Percentiles rank a stretch among this genome's conserved stretches.
Evolutionary conservation across 495 filamentous ascomycete genomes (phyloP).

Genomic region (Penicillium argentinense): DNA sequence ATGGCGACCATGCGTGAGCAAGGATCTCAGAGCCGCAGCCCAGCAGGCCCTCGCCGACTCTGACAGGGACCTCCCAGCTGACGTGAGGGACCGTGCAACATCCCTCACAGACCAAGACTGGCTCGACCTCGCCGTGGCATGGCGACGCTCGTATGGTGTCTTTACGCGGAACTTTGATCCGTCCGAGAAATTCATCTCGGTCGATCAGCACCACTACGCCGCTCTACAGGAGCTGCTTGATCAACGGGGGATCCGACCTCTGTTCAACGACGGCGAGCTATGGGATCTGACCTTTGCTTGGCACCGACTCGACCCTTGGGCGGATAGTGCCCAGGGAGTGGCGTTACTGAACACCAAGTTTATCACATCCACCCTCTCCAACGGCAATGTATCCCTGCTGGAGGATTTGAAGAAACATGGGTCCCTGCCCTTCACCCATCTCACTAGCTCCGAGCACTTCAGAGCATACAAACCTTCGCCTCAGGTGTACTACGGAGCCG

Average conservation of each 20-base stretch:
- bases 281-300: slow-evolving; percentile 59
- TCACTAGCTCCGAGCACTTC: slow-evolving; percentile 69
- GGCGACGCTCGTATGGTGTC: slow-evolving; percentile 60
- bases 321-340: slow-evolving; percentile 60
- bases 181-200: slow-evolving; percentile 48
- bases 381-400: slow-evolving; percentile 68
- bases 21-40: slow-evolving; percentile 43
- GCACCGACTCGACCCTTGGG: slow-evolving; percentile 72
- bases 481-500: slow-evolving; percentile 67
- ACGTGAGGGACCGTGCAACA: slow-evolving; percentile 47
- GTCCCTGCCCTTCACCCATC: slow-evolving; percentile 57
- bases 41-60: slow-evolving; percentile 44
- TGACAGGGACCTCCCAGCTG: slow-evolving; percentile 39
- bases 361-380: slow-evolving; percentile 66
- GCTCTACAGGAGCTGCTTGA: slow-evolving; percentile 57
- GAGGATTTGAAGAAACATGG: slow-evolving; percentile 60
- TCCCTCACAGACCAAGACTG: slow-evolving; percentile 57
- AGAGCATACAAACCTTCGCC: slow-evolving; percentile 76
- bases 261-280: slow-evolving; percentile 61
- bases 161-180: slow-evolving; percentile 57
- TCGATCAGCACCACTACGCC: slow-evolving; percentile 69
- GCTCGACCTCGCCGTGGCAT: slow-evolving; percentile 62
- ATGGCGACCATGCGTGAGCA: slow-evolving; percentile 63
- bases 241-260: slow-evolving; percentile 49
- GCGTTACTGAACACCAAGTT: slow-evolving; percentile 52